Conservation (phyloP, 352 stramenopile genomes). For the Pythium aristosporum region DNA sequence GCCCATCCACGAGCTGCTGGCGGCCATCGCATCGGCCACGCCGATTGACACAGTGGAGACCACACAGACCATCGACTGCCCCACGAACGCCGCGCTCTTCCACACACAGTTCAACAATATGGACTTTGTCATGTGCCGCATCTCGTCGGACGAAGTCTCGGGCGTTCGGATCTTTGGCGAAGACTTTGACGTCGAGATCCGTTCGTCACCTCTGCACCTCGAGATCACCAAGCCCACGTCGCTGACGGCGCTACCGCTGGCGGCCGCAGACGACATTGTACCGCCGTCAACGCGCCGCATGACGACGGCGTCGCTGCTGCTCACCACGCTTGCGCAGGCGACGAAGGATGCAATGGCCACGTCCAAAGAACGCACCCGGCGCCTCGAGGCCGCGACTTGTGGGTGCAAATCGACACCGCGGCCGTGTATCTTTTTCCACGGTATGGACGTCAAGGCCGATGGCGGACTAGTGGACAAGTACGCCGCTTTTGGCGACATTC, state of each 20-base stretch:
- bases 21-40: slow-evolving; percentile 33
- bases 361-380: slow-evolving; percentile 23
- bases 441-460: slow-evolving; percentile 37
- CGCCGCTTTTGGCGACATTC: slow-evolving; percentile 45
- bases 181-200: slow-evolving; percentile 38
- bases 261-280: not conserved
- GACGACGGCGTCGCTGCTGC: not conserved
- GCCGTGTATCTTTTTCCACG: slow-evolving; percentile 60
- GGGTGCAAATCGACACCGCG: slow-evolving; percentile 35
- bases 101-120: slow-evolving; percentile 41
- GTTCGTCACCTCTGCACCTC: not conserved
- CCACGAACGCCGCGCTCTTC: slow-evolving; percentile 34
- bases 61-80: slow-evolving; percentile 42
- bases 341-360: slow-evolving; percentile 9
- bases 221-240: slow-evolving; percentile 27
- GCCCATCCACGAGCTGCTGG: slow-evolving; percentile 32
- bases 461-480: slow-evolving; percentile 35
- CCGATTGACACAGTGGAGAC: slow-evolving; percentile 36
- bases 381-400: slow-evolving; percentile 29
- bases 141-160: slow-evolving; percentile 14
- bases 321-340: not conserved
- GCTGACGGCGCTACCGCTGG: slow-evolving; percentile 1
- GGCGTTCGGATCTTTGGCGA: slow-evolving; percentile 42
- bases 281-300: not conserved
- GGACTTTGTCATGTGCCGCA: slow-evolving; percentile 46